These are phyloP conservation scores for Trichoderma sp. DNA, from an alignment of 2,329 filamentous ascomycete genomes.

Conservation along the genomic window DNA sequence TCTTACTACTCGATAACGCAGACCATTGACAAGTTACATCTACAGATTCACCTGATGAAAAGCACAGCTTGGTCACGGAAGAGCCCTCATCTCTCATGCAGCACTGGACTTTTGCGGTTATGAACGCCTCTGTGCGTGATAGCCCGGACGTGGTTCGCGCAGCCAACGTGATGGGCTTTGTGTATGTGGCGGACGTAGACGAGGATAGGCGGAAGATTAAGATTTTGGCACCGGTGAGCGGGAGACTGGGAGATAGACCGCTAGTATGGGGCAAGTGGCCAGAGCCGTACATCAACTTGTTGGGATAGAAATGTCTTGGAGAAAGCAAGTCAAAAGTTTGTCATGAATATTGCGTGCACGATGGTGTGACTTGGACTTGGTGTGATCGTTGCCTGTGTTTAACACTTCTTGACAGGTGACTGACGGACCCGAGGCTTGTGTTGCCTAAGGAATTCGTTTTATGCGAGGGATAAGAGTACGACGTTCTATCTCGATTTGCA, in stretches of 20 bases:
- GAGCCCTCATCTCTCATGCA: constrained; percentile 67
- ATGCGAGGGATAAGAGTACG: neutral
- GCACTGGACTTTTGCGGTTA: constrained; percentile 81
- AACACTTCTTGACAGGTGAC: neutral
- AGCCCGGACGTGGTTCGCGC: constrained; percentile 71
- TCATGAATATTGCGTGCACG: neutral
- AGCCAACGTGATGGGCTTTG: constrained; percentile 83
- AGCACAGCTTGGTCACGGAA: constrained; percentile 58
- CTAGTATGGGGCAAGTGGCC: constrained; percentile 86
- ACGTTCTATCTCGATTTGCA: neutral
- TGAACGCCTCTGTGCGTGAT: constrained; percentile 71
- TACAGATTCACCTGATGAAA: constrained; percentile 28
- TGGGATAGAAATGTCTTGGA: constrained; percentile 44
- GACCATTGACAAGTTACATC: neutral
- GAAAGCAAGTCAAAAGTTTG: neutral
- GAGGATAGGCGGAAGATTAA: constrained; percentile 77
- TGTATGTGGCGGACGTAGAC: constrained; percentile 91
- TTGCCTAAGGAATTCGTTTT: neutral
- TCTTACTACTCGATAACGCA: neutral
- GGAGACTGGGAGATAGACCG: constrained; percentile 73
- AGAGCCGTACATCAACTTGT: constrained; percentile 75
- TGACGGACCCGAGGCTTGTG: neutral
- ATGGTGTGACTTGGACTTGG: neutral
- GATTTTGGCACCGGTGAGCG: constrained; percentile 79
- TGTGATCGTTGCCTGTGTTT: too few relatives aligned